These are phyloP conservation scores for Alopecurus myosuroides DNA, from an alignment of 176 grass and related monocot species.

Conservation along the genomic window DNA sequence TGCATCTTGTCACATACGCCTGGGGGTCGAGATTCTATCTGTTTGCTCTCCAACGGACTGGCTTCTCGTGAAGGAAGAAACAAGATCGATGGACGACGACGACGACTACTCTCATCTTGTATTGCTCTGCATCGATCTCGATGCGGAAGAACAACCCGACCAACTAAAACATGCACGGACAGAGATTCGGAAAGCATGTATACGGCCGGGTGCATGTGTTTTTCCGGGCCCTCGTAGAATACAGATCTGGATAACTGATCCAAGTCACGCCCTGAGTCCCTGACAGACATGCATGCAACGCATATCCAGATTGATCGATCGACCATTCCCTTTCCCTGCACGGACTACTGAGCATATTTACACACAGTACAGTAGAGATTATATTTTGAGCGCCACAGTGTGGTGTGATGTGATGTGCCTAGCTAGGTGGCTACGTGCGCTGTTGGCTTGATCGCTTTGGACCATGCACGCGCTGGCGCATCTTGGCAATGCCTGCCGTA, in stretches of 20 bases:
- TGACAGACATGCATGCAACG: background rate
- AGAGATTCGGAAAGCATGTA: background rate
- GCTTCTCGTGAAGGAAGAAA: conserved; percentile 46
- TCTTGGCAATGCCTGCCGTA: too few relatives aligned
- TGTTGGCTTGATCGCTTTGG: too few relatives aligned
- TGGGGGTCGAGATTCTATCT: conserved; percentile 3
- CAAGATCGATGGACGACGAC: conserved; percentile 3
- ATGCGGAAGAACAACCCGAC: background rate
- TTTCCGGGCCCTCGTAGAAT: background rate
- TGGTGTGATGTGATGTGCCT: too few relatives aligned
- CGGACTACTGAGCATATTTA: too few relatives aligned
- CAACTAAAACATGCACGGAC: background rate
- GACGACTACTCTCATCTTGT: background rate
- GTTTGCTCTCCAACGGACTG: background rate
- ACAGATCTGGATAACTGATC: background rate
- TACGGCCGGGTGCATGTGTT: background rate
- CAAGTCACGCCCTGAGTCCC: background rate
- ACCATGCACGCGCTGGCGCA: too few relatives aligned
- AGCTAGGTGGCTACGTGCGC: too few relatives aligned
- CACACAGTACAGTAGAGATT: too few relatives aligned
- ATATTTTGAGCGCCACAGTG: too few relatives aligned
- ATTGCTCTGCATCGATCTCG: background rate
- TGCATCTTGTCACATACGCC: background rate
- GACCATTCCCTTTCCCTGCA: background rate
- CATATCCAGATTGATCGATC: background rate